Evolutionary conservation across 176 grass and related monocot genomes (phyloP), one percentile per base, ranked within the genome.

Genomic region (Musa schizocarpa): DNA sequence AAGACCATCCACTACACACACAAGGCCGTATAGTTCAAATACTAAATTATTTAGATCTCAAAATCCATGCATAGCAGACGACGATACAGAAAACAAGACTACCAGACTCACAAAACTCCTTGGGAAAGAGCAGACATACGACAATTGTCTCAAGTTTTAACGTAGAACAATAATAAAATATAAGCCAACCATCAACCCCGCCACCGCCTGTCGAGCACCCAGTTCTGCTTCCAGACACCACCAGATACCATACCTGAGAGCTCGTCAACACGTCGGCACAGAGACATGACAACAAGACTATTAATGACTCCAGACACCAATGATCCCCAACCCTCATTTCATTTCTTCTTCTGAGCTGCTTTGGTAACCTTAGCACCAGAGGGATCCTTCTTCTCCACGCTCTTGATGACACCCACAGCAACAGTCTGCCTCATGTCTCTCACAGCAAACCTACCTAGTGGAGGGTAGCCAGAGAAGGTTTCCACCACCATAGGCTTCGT

Each of bases 201-300:
- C 67, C 67, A 69, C 43, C 67, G 67, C 29, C 67, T 49, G 16
- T 69, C 65, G 65, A 68, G 65, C 65, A 68, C 65, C 65, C 65
- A 68, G 65, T 68, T 68, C 25, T 68, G 65, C 67, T 50, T 69
- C 67, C 67, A 69, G 34, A 69, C 67, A 9, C 67, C 67, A 21
- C 67, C 67, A 50, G 67, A 69, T 50, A 69, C 34, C 34, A 50
- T 50, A 11, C 8, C 34, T 11, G 34, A 10, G 67, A 69, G n/a
- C 67, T 69, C 43, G 0, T 20, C 29, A 69, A 69, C 34, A 10
- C 67, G 10, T 19, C 16, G 67, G n/a, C 25, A 68, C 1, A 19
- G 34, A 12, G 16, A 9, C 16, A 69, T 16, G 17, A 50, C 67
- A 1, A 13, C 2, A 69, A 29, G 1, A 13, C 13, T 29, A 50